Base-by-base conservation (phyloP, 331 rosid genomes). In the Prunus yedoensis region DNA sequence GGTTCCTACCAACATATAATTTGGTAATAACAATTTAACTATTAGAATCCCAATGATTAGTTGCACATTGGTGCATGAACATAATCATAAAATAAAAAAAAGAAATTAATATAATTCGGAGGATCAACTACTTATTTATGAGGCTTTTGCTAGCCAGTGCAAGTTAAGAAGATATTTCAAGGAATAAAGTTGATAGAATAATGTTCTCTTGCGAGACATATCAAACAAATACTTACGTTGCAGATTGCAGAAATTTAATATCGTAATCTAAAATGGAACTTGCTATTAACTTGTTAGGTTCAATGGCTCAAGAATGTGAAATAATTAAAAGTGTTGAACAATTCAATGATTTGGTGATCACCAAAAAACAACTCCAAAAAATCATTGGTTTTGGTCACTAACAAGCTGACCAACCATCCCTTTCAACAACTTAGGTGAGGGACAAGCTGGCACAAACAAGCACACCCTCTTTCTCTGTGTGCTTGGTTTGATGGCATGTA, bases 51-150 rank as follows among this genome's bases (percentile, higher is more conserved):
- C 73, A 77, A 84, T 88, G 62, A 86, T 82, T 83, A 67, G 74
- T 68, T 69, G 74, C 52, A 56, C 20, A 73, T n/a, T 52, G 81
- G 87, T 85, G 80, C 88, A 73, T 85, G 94, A 87, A 87, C 79
- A 70, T 79, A 83, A 78, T 89, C 78, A 82, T 79, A 4, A 74
- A 25, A 25, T 25, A 25, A 25, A 50, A 38, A 6, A 38, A 25
- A 25, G 0, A 0, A 38, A 38, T 38, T 38, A 38, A 38, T 38
- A 49, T 63, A 35, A 32, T 35, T 49, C 0, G 3, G 68, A 32
- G 4, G 18, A 20, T 63, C 10, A 8, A 32, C 23, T 32, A 32
- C 47, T 17, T 35, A 47, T 4, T 13, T 18, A 2, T 16, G 23
- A 16, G 21, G 58, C 1, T 49, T 49, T 49, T 49, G 53, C 53